Base-by-base conservation (phyloP, 257 asterid species). In the Solanum clarkiae region DNA sequence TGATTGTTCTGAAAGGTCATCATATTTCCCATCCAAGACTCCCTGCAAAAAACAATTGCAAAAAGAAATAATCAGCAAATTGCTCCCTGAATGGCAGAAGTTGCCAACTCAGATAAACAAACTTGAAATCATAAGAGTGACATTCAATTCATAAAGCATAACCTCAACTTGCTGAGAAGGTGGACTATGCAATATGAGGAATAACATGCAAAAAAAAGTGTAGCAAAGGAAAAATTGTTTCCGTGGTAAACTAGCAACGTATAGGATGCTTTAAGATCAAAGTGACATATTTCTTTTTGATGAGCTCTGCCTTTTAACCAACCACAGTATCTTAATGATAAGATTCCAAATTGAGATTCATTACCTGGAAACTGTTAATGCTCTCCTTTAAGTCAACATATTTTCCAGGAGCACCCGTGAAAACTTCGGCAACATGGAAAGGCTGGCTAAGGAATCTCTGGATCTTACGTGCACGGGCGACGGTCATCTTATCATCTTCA, bases 391-490 rank as follows among this genome's bases (percentile, higher is more conserved):
- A 87, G 87, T 96, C 99, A 10, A 96, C 99, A 65, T 96, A 96
- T 88, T 96, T 96, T 2, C 98, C 99, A 32, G 98, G 95, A 75
- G 98, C 98, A 87, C 99, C 99, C 0, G 99, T 96, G 92, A 96
- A 96, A 81, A 96, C 99, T 92, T 96, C 99, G 6, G 99, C 99
- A 42, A 96, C 99, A 82, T 96, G 99, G 98, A 96, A 96, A 77
- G 99, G 99, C 90, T 96, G 99, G 90, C 99, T 96, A 92, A 96
- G 88, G 90, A 94, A 96, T 69, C 95, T 86, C 74, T 90, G 94
- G 85, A 96, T 96, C 36, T 32, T 32, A 32, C 36, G 36, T 32
- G 36, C 36, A 26, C 26, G 26, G 26, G 26, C 26, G 26, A 26
- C 26, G 26, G 26, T 26, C 26, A 26, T 26, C 26, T 26, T 26